Evolutionary conservation across 2,329 filamentous ascomycete genomes (phyloP).

Genomic region (Sporothrix curviconia): DNA sequence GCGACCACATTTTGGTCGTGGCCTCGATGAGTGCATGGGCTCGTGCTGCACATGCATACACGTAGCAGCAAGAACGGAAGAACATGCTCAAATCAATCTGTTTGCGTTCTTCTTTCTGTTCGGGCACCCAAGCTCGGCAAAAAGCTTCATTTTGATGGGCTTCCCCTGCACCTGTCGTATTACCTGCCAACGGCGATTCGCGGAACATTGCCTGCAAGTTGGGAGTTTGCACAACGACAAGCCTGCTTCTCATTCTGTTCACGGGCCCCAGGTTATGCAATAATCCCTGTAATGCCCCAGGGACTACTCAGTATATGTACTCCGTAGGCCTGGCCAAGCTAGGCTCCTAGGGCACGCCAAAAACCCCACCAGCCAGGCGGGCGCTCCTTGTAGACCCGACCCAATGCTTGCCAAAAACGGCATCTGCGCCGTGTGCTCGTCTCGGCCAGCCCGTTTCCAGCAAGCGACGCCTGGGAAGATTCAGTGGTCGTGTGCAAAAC

Average conservation of each 20-base stretch:
- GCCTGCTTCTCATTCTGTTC: neutral
- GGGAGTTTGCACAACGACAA: no score
- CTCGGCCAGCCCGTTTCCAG: no score
- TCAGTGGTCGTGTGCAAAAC: no score
- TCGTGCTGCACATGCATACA: slow-evolving; percentile 6
- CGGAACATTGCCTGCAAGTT: neutral
- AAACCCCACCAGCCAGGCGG: neutral
- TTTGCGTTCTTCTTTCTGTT: neutral
- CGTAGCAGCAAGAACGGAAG: no score
- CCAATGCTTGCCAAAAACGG: slow-evolving; percentile 5
- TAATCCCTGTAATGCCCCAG: neutral
- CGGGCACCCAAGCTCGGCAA: no score
- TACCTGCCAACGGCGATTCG: neutral
- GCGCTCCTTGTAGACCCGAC: slow-evolving; percentile 2
- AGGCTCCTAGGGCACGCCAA: neutral
- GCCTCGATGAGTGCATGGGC: neutral
- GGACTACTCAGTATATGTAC: no score
- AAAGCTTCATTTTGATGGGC: no score
- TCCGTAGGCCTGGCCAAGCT: no score
- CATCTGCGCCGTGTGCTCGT: neutral
- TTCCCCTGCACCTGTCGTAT: neutral
- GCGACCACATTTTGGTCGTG: no score
- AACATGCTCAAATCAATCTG: neutral
- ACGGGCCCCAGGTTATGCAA: neutral
- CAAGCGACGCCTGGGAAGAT: neutral